phyloP scores from a whole-genome alignment of 2,329 filamentous ascomycete species.

The Lasiodiplodia citricola region DNA sequence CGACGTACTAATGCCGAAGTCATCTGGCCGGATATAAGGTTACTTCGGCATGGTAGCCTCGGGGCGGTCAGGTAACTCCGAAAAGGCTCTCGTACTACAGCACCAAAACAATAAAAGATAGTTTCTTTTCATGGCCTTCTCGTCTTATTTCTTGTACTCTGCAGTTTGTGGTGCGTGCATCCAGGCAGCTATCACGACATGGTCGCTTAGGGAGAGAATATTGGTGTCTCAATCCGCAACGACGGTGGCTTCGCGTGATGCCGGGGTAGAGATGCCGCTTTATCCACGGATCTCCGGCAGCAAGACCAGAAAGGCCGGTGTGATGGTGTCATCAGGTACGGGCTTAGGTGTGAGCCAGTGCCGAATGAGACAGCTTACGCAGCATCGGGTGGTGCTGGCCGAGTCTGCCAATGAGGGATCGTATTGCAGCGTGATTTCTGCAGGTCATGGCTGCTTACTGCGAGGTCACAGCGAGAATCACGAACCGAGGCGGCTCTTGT shows the following conservation, averaged over 20 bases:
- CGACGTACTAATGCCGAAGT: no score
- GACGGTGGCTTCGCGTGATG: neutral
- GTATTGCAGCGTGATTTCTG: neutral
- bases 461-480: neutral
- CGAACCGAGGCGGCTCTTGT: constrained; percentile 1
- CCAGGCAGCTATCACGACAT: no score
- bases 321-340: neutral
- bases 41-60: no score
- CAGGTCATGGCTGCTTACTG: neutral
- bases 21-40: no score
- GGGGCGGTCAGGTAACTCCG: no score
- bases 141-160: no score
- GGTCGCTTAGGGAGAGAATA: neutral
- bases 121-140: no score
- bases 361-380: neutral
- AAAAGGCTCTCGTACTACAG: no score
- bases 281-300: constrained; percentile 11
- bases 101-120: no score
- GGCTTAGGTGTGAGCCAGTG: neutral
- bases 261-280: constrained; percentile 1
- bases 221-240: neutral
- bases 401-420: neutral
- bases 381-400: neutral
- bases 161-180: no score
- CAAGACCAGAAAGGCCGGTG: neutral